Conservation (phyloP, 1,284 basidiomycete genomes). For the Amylostereum chailletii region DNA sequence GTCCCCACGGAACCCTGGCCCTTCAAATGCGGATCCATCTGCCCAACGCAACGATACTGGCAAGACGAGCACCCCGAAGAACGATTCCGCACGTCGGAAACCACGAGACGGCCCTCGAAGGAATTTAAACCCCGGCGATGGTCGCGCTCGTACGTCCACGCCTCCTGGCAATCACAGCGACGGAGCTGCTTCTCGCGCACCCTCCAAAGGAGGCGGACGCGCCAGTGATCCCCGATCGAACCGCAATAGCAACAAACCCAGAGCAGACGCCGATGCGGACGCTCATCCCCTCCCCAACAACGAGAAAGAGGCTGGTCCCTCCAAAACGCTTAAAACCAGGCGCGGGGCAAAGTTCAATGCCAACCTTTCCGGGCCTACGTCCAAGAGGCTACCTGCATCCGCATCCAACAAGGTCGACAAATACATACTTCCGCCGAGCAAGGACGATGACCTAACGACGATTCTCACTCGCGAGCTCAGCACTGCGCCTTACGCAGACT, state of each 20-base stretch:
- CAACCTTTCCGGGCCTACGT: not conserved
- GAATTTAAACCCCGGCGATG: too few species aligned
- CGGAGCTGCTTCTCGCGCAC: too few species aligned
- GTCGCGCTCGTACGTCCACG: too few species aligned
- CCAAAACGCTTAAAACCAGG: not conserved
- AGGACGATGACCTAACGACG: slow-evolving; percentile 57
- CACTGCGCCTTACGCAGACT: slow-evolving; percentile 66
- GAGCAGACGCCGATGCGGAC: not conserved
- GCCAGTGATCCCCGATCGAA: slow-evolving; percentile 7
- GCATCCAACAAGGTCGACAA: slow-evolving; percentile 1
- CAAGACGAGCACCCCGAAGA: too few species aligned
- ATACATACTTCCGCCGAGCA: slow-evolving; percentile 8
- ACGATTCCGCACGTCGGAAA: too few species aligned
- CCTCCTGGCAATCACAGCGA: too few species aligned
- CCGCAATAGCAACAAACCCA: slow-evolving; percentile 1
- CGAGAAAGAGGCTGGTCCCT: not conserved
- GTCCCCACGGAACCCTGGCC: too few species aligned
- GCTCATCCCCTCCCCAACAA: not conserved
- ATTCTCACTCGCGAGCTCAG: slow-evolving; percentile 54
- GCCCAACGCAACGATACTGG: too few species aligned
- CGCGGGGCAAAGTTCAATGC: not conserved
- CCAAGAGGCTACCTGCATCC: not conserved
- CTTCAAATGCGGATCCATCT: too few species aligned
- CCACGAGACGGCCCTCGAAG: too few species aligned
- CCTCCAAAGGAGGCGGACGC: not conserved